Conservation (phyloP, 2,329 filamentous ascomycete species). For the Apiospora aurea region DNA sequence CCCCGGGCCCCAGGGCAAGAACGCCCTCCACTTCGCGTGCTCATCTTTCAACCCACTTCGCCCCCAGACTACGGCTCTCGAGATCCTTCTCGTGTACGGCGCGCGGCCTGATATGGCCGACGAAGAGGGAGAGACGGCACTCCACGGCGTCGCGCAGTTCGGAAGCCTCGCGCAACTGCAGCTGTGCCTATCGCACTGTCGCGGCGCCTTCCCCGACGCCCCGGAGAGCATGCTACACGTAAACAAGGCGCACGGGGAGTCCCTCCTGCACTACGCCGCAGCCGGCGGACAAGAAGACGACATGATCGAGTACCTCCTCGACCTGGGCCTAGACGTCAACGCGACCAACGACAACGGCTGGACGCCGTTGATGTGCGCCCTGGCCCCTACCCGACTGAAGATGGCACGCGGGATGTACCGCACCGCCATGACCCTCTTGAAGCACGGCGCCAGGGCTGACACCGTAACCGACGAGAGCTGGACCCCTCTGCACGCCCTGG, state of each 20-base stretch:
- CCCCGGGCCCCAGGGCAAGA: background rate
- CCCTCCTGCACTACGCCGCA: constrained; percentile 16
- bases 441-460: background rate
- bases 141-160: background rate
- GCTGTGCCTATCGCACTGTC: constrained; percentile 9
- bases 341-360: background rate
- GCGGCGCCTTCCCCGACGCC: background rate
- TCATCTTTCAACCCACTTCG: background rate
- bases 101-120: background rate
- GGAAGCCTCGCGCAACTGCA: constrained; percentile 2
- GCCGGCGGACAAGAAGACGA: background rate
- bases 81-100: background rate
- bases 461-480: constrained; percentile 2
- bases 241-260: background rate
- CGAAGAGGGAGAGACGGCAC: background rate
- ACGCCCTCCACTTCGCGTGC: background rate
- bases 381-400: background rate
- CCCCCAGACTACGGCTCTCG: background rate
- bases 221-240: background rate
- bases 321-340: background rate
- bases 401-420: background rate
- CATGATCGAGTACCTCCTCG: constrained; percentile 14
- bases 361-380: constrained; percentile 12
- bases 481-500: constrained; percentile 13
- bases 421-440: background rate